phyloP scores from a whole-genome alignment of 306 rosid species.

The Arachis hypogaea region DNA sequence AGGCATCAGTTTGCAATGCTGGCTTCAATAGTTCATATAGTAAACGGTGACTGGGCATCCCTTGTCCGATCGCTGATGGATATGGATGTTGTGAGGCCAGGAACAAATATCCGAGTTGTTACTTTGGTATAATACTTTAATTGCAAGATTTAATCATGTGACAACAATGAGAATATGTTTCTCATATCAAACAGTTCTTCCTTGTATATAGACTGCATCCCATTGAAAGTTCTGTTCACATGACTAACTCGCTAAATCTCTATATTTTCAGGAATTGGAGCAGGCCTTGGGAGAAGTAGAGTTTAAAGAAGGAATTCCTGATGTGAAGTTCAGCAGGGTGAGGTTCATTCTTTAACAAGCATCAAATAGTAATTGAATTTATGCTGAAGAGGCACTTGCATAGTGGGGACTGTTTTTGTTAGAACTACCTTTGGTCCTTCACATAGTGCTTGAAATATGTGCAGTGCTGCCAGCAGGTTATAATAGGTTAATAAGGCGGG shows the following conservation, averaged over 20 bases:
- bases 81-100: conserved; percentile 91
- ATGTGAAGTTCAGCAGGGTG: conserved; percentile 95
- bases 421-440: not conserved
- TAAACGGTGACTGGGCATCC: conserved; percentile 94
- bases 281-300: conserved; percentile 88
- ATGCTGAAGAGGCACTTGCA: not conserved
- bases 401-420: not conserved
- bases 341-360: conserved; percentile 45
- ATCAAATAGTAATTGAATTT: conserved; percentile 20
- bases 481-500: conserved; percentile 2
- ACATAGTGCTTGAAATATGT: not conserved
- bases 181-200: conserved; percentile 6
- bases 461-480: not conserved
- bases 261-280: conserved; percentile 82
- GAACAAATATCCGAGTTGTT: conserved; percentile 76
- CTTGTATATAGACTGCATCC: conserved; percentile 9
- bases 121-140: conserved; percentile 60
- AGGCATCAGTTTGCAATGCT: conserved; percentile 94
- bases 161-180: conserved; percentile 30
- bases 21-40: conserved; percentile 95
- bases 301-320: conserved; percentile 87
- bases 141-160: conserved; percentile 34
- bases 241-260: conserved; percentile 22
- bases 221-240: conserved; percentile 33
- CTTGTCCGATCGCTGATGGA: conserved; percentile 74